Base-by-base conservation (phyloP, 305 asterid species). In the Lippia alba region DNA sequence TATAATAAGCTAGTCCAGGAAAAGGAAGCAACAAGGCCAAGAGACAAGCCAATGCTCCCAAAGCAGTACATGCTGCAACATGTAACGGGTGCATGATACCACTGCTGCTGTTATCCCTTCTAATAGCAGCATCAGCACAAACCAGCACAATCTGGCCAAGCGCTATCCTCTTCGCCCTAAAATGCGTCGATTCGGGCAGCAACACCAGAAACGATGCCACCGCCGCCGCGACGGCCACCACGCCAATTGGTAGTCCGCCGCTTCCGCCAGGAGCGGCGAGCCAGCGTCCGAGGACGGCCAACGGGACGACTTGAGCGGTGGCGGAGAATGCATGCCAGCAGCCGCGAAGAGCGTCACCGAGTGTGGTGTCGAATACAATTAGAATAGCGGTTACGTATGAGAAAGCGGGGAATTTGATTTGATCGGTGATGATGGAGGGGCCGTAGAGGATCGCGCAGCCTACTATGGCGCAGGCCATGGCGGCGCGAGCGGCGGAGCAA, bases 291-390 rank as follows among this genome's bases (percentile, higher is more conserved):
- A 78, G 50, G 48, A 82, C 73, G 48, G 92, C 75, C 12, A 78
- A 69, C 14, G 88, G 85, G 50, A 86, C 41, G 6, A 83, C 82
- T 36, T 80, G 84, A 18, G 73, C 60, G 7, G 89, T 80, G 54
- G 89, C 92, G 15, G 19, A 64, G n/a, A 81, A 34, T 46, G 84
- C 87, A 20, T 84, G 81, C 83, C 87, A 86, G 62, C 76, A 84
- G 24, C 92, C 84, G 20, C 78, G 65, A 0, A 87, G 49, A 16
- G 83, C 19, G 72, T 82, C 85, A 6, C 92, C 92, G 56, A 87
- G 78, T 16, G 78, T 74, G 14, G 88, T 83, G 3, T 86, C 85
- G 20, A 79, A 72, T 0, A 83, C 74, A 19, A 84, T 71, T 24
- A 84, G 62, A 7, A 84, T 18, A 6, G 79, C 76, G 0, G 82